Evolutionary conservation across 345 rosid species (phyloP).

Genomic region (Mercurialis annua): DNA sequence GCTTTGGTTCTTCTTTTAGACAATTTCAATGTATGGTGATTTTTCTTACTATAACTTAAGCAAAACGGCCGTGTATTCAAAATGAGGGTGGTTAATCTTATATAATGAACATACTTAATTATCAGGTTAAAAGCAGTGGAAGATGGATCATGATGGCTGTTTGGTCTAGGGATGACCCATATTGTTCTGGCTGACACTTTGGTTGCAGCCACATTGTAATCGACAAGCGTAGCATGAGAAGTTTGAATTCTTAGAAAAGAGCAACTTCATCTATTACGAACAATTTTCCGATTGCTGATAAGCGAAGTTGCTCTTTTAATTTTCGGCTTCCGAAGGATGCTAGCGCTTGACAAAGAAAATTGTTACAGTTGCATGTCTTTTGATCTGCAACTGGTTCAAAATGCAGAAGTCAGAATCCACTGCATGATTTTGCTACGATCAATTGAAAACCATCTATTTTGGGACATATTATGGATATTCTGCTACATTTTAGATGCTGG

Average conservation of each 20-base stretch:
- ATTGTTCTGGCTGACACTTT: conserved; percentile 1
- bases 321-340: background rate
- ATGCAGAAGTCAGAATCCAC: background rate
- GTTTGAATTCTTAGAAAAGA: conserved; percentile 1
- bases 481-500: background rate
- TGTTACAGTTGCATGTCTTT: background rate
- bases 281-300: background rate
- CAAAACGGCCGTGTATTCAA: background rate
- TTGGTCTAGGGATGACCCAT: background rate
- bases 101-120: background rate
- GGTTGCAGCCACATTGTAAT: background rate
- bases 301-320: background rate
- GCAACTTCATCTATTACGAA: background rate
- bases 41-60: background rate
- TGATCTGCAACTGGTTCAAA: background rate
- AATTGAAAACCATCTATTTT: background rate
- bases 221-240: background rate
- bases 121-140: background rate
- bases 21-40: no score
- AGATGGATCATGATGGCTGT: background rate
- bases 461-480: background rate
- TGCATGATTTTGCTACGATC: background rate
- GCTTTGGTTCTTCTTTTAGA: no score
- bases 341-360: conserved; percentile 3
- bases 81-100: background rate